phyloP scores from a whole-genome alignment of 1,139 yeast species.

The Suhomyces terraborum region DNA sequence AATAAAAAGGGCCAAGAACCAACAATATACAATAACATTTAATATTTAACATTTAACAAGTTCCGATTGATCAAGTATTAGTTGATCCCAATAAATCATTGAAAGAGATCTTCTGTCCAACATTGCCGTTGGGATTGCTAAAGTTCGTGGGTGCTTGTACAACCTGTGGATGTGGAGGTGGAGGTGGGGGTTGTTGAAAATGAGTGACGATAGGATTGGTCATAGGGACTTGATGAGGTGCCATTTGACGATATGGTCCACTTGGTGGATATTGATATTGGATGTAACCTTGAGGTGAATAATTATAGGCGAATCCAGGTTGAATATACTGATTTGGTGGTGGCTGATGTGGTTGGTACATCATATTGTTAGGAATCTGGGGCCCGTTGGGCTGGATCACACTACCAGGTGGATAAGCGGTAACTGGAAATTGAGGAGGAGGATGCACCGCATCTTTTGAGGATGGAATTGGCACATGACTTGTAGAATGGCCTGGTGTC shows the following conservation, averaged over 20 bases:
- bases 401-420: slow-evolving; percentile 31
- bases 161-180: neutral
- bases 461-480: slow-evolving; percentile 6
- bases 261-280: slow-evolving; percentile 25
- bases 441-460: slow-evolving; percentile 17
- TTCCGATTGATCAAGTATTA: slow-evolving; percentile 19
- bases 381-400: slow-evolving; percentile 13
- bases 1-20: slow-evolving; percentile 4
- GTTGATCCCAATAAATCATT: slow-evolving; percentile 44
- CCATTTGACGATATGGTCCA: slow-evolving; percentile 14
- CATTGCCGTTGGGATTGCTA: slow-evolving; percentile 21
- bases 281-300: slow-evolving; percentile 36
- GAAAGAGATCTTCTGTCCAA: slow-evolving; percentile 40
- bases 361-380: neutral
- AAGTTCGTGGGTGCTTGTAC: slow-evolving; percentile 1
- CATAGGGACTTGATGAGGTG: slow-evolving; percentile 8
- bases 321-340: slow-evolving; percentile 20
- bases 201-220: slow-evolving; percentile 14
- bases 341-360: slow-evolving; percentile 11
- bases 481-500: slow-evolving; percentile 7
- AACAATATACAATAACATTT: neutral
- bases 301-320: slow-evolving; percentile 36
- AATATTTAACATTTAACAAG: slow-evolving; percentile 5
- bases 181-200: slow-evolving; percentile 16
- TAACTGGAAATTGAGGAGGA: slow-evolving; percentile 34